Percentiles rank a stretch among this genome's conserved stretches.
These are phyloP conservation scores for Populus pruinosa DNA, from an alignment of 345 rosid species.

Conservation along the genomic window DNA sequence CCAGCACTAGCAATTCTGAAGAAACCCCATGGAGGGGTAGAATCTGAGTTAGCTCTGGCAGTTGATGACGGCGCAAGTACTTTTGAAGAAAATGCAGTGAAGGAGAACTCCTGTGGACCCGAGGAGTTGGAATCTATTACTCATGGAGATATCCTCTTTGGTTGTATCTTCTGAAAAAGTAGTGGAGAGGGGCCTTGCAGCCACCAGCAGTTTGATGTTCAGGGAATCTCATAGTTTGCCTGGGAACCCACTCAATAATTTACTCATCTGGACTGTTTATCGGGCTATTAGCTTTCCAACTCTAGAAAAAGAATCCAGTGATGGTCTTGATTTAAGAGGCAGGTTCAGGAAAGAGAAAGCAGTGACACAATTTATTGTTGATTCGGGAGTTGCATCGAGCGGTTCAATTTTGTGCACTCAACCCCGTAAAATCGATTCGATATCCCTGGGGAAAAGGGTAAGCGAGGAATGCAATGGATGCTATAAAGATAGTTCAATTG, in stretches of 20 bases:
- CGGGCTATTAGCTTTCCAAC: not conserved
- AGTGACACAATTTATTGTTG: slow-evolving; percentile 82
- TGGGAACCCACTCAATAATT: slow-evolving; percentile 15
- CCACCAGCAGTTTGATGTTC: slow-evolving; percentile 12
- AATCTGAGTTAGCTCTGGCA: too few species aligned
- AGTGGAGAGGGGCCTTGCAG: slow-evolving; percentile 13
- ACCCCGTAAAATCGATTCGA: slow-evolving; percentile 84
- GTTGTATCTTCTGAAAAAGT: slow-evolving; percentile 6
- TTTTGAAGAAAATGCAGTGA: too few species aligned
- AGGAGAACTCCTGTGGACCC: not conserved
- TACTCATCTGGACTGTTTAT: not conserved
- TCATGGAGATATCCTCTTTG: slow-evolving; percentile 6
- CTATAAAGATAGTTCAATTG: slow-evolving; percentile 44
- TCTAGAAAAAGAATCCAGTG: slow-evolving; percentile 8
- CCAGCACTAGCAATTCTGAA: too few species aligned
- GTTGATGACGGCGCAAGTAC: too few species aligned
- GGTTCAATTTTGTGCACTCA: slow-evolving; percentile 77
- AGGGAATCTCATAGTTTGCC: slow-evolving; percentile 8
- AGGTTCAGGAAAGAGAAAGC: slow-evolving; percentile 95
- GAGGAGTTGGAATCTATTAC: too few species aligned
- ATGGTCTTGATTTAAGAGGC: slow-evolving; percentile 82
- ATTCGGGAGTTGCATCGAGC: slow-evolving; percentile 59
- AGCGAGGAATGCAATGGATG: slow-evolving; percentile 74
- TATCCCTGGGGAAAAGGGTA: slow-evolving; percentile 66
- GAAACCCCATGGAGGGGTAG: too few species aligned